Conservation (phyloP, 208 protist species). For the Phytomonas sp. region DNA sequence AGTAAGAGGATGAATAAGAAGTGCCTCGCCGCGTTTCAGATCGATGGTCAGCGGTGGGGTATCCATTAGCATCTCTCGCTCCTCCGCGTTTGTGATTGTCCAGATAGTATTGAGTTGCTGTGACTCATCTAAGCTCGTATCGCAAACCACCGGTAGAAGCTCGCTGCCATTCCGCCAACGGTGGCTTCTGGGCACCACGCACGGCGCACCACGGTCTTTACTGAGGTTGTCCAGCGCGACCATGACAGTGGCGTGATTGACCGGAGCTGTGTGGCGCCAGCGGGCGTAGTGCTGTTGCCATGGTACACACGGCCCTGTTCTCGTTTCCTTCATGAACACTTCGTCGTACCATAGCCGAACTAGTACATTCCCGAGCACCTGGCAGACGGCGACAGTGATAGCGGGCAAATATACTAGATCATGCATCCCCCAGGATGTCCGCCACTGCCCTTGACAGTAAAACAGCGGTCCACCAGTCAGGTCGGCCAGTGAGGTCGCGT, state of each 20-base stretch:
- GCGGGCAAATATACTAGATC: conserved; percentile 77
- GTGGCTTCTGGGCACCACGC: conserved; percentile 74
- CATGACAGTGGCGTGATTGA: conserved; percentile 67
- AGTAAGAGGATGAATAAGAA: conserved; percentile 74
- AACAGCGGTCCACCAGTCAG: conserved; percentile 72
- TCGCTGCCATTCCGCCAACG: conserved; percentile 60
- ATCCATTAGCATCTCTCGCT: conserved; percentile 75
- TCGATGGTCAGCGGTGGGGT: conserved; percentile 69
- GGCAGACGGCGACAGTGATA: conserved; percentile 72
- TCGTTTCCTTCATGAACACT: conserved; percentile 69
- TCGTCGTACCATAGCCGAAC: conserved; percentile 85
- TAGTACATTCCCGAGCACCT: conserved; percentile 65
- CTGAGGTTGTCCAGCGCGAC: conserved; percentile 76
- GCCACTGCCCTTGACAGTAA: conserved; percentile 81
- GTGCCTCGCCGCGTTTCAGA: conserved; percentile 61
- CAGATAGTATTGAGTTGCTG: conserved; percentile 82
- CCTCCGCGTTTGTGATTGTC: conserved; percentile 66
- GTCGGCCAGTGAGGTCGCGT: conserved; percentile 71
- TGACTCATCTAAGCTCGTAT: conserved; percentile 52
- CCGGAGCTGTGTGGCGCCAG: conserved; percentile 67
- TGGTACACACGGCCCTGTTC: conserved; percentile 59
- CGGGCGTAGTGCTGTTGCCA: conserved; percentile 82
- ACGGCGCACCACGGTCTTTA: conserved; percentile 77
- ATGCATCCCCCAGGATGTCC: conserved; percentile 76
- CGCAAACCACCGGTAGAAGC: conserved; percentile 57